Evolutionary conservation across 768 basidiomycete genomes (phyloP).

Genomic region (Coprinellus aureogranulatus): DNA sequence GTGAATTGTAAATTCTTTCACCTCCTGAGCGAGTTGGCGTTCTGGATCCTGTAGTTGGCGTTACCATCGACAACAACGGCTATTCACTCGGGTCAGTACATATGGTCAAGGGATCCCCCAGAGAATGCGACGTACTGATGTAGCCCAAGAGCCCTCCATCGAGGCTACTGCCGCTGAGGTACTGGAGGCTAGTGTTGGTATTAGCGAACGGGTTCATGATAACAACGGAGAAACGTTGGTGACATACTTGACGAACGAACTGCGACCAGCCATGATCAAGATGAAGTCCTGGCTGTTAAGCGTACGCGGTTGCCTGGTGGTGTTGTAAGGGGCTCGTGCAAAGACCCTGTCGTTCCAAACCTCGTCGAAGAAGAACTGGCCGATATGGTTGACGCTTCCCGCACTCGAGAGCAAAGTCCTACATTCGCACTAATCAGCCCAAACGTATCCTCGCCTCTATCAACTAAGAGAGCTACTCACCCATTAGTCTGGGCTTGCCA

Average conservation of each 20-base stretch:
- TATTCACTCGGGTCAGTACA: not conserved
- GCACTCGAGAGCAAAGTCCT: constrained; percentile 25
- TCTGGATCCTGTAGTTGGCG: constrained; percentile 9
- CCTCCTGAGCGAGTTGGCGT: constrained; percentile 1
- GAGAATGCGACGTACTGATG: constrained; percentile 5
- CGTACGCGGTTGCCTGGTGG: constrained; percentile 24
- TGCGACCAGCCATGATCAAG: constrained; percentile 24
- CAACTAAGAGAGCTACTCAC: constrained; percentile 6
- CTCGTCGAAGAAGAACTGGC: constrained; percentile 37
- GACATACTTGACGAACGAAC: constrained; percentile 25
- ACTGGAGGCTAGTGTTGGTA: constrained; percentile 1
- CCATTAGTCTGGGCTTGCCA: constrained; percentile 16
- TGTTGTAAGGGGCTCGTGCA: constrained; percentile 23
- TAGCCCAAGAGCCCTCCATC: constrained; percentile 5
- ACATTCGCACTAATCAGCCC: constrained; percentile 6
- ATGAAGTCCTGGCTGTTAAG: constrained; percentile 30
- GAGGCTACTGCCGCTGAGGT: not conserved
- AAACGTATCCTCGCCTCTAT: too few relatives aligned
- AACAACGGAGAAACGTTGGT: too few relatives aligned
- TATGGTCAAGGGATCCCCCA: not conserved
- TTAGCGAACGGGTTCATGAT: too few relatives aligned
- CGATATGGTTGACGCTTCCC: constrained; percentile 30
- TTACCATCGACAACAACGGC: constrained; percentile 8
- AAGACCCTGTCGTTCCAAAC: constrained; percentile 26
- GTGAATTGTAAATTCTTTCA: too few relatives aligned